A percentile compares a stretch with the other conserved stretches of the same genome.
phyloP scores from a whole-genome alignment of 192 early-diverging fungal genomes.

The Backusella macrospora region DNA sequence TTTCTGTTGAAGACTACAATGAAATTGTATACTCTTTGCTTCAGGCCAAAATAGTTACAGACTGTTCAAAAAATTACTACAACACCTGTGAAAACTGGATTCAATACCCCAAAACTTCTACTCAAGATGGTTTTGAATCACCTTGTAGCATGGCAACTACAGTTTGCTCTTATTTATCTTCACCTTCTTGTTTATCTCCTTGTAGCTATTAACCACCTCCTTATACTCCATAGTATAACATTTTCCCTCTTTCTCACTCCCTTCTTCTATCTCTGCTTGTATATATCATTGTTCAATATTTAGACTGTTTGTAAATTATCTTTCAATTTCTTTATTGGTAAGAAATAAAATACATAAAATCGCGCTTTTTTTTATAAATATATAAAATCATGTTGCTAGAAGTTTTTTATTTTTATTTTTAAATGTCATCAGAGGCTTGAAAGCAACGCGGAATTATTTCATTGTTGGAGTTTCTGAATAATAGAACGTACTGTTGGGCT shows the following conservation, averaged over 20 bases:
- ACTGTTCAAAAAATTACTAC: background rate
- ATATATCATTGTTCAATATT: background rate
- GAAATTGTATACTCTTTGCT: background rate
- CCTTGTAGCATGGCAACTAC: slow-evolving; percentile 1
- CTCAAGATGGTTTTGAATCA: background rate
- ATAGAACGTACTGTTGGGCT: background rate
- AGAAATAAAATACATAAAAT: background rate
- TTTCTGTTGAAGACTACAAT: slow-evolving; percentile 10
- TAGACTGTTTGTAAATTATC: slow-evolving; percentile 3
- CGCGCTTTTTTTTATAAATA: background rate
- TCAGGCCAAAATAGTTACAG: background rate
- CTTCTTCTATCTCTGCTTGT: background rate
- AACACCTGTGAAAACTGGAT: background rate
- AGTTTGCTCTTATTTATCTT: background rate
- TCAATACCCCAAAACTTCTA: background rate
- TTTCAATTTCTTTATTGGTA: background rate
- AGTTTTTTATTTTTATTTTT: background rate
- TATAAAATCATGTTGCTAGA: background rate
- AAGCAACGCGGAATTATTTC: background rate
- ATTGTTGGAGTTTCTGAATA: background rate
- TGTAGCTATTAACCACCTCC: background rate
- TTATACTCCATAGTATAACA: background rate
- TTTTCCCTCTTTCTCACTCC: background rate
- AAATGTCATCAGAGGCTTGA: background rate
- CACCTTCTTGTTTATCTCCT: background rate